Conservation (phyloP, 139 green algal genomes). For the Closterium sp. region DNA sequence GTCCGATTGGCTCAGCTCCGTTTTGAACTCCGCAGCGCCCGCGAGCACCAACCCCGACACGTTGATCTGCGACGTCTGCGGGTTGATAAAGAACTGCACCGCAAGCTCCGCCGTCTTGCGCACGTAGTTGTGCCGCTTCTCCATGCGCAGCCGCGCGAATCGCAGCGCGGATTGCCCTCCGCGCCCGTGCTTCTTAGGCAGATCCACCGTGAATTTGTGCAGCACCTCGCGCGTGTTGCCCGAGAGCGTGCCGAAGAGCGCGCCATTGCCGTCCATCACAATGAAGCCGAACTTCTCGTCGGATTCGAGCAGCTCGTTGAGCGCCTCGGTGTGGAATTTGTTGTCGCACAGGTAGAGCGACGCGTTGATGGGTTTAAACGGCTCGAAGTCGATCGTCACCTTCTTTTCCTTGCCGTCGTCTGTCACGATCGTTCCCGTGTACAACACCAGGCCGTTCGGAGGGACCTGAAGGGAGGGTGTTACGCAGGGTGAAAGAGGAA, state of each 20-base stretch:
- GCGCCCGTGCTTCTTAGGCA: slow-evolving; percentile 99
- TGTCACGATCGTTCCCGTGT: slow-evolving; percentile 96
- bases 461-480: no score
- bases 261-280: slow-evolving; percentile 98
- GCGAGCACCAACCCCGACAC: slow-evolving; percentile 92
- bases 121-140: slow-evolving; percentile 99
- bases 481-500: no score
- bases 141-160: slow-evolving; percentile 94
- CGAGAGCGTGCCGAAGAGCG: slow-evolving; percentile 92
- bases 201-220: slow-evolving; percentile 95
- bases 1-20: slow-evolving; percentile 85
- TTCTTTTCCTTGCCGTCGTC: slow-evolving; percentile 99
- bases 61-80: slow-evolving; percentile 69
- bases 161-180: slow-evolving; percentile 92
- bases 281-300: slow-evolving; percentile 96
- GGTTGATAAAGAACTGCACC: slow-evolving; percentile 87
- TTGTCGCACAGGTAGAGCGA: slow-evolving; percentile 99
- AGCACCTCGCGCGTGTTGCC: slow-evolving; percentile 93
- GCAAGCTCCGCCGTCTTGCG: slow-evolving; percentile 89
- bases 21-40: slow-evolving; percentile 98
- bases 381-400: slow-evolving; percentile 99
- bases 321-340: slow-evolving; percentile 98
- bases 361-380: slow-evolving; percentile 99
- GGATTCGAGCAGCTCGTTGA: slow-evolving; percentile 91
- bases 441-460: slow-evolving; percentile 94